Evolutionary conservation across 257 asterid species (phyloP).

Genomic region (Osmanthus fragrans): DNA sequence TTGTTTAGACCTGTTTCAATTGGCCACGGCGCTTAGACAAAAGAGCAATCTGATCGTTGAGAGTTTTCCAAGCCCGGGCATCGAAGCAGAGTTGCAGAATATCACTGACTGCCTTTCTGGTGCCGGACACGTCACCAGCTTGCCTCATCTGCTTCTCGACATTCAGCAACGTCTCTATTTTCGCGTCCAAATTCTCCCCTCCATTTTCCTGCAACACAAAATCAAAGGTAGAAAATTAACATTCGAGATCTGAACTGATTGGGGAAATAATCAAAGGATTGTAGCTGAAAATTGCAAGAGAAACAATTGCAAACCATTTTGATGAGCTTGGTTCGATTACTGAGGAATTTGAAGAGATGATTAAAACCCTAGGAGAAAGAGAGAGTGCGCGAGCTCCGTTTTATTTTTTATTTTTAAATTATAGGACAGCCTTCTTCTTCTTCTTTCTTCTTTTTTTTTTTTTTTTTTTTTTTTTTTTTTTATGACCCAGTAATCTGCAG

Average conservation of each 20-base stretch:
- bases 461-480: too few species aligned
- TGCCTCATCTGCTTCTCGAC: conserved; percentile 98
- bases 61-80: conserved; percentile 87
- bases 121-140: conserved; percentile 80
- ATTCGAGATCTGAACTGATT: conserved; percentile 28
- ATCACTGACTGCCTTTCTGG: conserved; percentile 80
- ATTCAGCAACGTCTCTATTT: conserved; percentile 71
- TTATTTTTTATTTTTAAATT: neutral
- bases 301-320: neutral
- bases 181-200: conserved; percentile 63
- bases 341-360: neutral
- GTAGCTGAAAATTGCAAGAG: neutral
- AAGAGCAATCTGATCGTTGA: conserved; percentile 84
- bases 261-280: neutral
- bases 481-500: too few species aligned
- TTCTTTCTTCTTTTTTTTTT: too few species aligned
- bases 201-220: conserved; percentile 60
- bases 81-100: conserved; percentile 90
- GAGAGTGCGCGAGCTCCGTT: neutral
- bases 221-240: neutral
- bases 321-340: neutral
- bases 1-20: conserved; percentile 69
- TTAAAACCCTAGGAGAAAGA: neutral
- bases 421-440: neutral
- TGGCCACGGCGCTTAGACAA: conserved; percentile 96